Evolutionary conservation across 1,284 basidiomycete genomes (phyloP), one percentile per base, ranked within the genome.

Genomic region (Rhodotorula sp.): DNA sequence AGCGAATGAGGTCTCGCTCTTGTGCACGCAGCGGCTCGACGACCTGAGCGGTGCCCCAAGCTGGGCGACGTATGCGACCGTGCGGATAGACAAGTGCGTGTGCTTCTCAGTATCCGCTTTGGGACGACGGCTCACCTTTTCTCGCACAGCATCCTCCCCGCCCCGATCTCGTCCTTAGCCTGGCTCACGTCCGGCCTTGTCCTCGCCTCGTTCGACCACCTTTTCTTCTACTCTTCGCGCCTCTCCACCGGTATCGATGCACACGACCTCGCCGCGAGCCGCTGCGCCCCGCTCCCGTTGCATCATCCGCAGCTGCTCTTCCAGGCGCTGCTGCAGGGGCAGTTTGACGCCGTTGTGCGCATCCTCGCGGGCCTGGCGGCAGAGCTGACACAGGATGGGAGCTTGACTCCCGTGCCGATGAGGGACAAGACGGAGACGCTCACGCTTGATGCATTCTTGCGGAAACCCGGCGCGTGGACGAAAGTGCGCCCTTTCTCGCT

Each of bases 221-320:
- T 93, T 84, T 88, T 87, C 77, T 85, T 94, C 46, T 92, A 82
- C 72, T 80, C 81, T 36, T 76, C 81, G 39, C 81, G 80, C 66
- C 76, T 84, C 34, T 76, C 78, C 17, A 64, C 72, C 15, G 73
- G 73, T 5, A 86, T 81, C 85, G 88, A 70, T 21, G 36, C 59
- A 1, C 61, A 72, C 61, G 84, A 87, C 71, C 37, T 65, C 5
- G 69, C 67, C 0, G 58, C 57, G 7, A 41, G 48, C 19, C 34
- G 37, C 1, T 25, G 94, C 80, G 92, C 91, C 0, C 92, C 93
- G 2, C 82, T 97, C 57, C 86, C 88, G 41, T 91, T 96, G 80
- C 94, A 91, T 80, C 91, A 96, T 81, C 94, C 94, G 4, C 92
- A 94, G 77, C 90, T 95, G 85, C 81, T 97, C 22, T 83, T 92